Evolutionary conservation across 2,329 filamentous ascomycete species (phyloP).

Genomic region (Fusarium sublunatum): DNA sequence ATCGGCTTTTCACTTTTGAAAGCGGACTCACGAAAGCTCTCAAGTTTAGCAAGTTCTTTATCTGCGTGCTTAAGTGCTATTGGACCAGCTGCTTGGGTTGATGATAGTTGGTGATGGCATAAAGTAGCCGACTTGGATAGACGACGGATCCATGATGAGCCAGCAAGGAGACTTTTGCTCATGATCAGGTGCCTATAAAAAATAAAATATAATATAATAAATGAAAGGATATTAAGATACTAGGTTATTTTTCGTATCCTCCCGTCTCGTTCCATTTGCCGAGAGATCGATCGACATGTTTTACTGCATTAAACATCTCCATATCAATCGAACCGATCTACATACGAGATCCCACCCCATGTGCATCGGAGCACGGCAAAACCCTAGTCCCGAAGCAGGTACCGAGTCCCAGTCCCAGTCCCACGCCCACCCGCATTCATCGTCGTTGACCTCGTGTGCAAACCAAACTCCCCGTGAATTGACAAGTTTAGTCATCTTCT

Average conservation of each 20-base stretch:
- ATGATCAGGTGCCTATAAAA: conserved; percentile 12
- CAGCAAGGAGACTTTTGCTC: conserved; percentile 13
- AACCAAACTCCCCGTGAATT: conserved; percentile 9
- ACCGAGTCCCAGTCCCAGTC: not conserved
- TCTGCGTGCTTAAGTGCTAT: conserved; percentile 22
- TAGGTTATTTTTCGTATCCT: not conserved
- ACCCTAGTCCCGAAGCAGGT: conserved; percentile 39
- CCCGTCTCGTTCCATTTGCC: conserved; percentile 1
- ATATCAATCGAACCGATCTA: conserved; percentile 1
- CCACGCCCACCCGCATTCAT: not conserved
- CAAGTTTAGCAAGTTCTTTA: conserved; percentile 46
- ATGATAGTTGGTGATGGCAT: conserved; percentile 13
- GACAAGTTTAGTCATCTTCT: conserved; percentile 15
- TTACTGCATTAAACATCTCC: conserved; percentile 12
- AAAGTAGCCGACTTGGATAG: conserved; percentile 20
- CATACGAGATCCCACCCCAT: conserved; percentile 3
- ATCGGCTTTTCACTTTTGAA: conserved; percentile 64
- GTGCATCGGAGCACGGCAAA: conserved; percentile 41
- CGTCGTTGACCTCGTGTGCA: conserved; percentile 6
- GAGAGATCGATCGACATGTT: conserved; percentile 24
- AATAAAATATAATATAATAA: not conserved
- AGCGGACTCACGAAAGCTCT: conserved; percentile 63
- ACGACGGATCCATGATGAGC: conserved; percentile 32
- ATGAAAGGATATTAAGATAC: not conserved
- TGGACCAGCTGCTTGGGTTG: conserved; percentile 13